These are phyloP conservation scores for Blastomyces silverae DNA, from an alignment of 2,329 filamentous ascomycete species.

Conservation along the genomic window DNA sequence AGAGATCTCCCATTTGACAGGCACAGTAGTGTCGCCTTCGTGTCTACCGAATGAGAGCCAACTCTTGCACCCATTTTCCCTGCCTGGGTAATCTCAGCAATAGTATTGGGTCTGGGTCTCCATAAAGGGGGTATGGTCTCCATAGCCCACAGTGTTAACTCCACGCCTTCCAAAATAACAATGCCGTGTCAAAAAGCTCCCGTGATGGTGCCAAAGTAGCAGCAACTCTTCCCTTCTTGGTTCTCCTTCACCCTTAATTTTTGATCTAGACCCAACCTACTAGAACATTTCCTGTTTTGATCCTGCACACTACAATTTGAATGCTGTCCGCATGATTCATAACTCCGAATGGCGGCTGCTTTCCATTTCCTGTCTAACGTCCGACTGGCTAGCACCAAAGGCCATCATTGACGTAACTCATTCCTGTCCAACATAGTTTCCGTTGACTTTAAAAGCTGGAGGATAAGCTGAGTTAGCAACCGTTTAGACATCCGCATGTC, in stretches of 20 bases:
- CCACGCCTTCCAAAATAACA: conserved; percentile 5
- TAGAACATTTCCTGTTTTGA: conserved; percentile 12
- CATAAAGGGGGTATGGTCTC: background rate
- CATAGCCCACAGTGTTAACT: conserved; percentile 9
- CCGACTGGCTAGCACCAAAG: conserved; percentile 10
- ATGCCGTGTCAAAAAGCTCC: conserved; percentile 8
- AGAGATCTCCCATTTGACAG: conserved; percentile 13
- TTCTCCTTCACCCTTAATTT: background rate
- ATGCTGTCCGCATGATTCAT: conserved; percentile 15
- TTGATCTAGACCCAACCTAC: conserved; percentile 9
- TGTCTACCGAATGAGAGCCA: conserved; percentile 14
- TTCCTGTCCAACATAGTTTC: conserved; percentile 8
- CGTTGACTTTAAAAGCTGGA: conserved; percentile 13
- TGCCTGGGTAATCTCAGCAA: conserved; percentile 4
- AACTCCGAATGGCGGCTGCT: conserved; percentile 9
- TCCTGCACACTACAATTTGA: conserved; percentile 12
- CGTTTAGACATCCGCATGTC: conserved; percentile 29
- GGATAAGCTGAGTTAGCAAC: conserved; percentile 12
- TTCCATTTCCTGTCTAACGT: conserved; percentile 9
- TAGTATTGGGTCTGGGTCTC: conserved; percentile 3
- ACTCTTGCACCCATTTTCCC: conserved; percentile 1
- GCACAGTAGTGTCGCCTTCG: conserved; percentile 12
- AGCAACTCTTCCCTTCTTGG: background rate
- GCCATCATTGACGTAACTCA: conserved; percentile 11
- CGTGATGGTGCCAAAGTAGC: conserved; percentile 13